phyloP scores from a whole-genome alignment of 2,329 filamentous ascomycete genomes.

The Ophiosphaerella herpotricha region DNA sequence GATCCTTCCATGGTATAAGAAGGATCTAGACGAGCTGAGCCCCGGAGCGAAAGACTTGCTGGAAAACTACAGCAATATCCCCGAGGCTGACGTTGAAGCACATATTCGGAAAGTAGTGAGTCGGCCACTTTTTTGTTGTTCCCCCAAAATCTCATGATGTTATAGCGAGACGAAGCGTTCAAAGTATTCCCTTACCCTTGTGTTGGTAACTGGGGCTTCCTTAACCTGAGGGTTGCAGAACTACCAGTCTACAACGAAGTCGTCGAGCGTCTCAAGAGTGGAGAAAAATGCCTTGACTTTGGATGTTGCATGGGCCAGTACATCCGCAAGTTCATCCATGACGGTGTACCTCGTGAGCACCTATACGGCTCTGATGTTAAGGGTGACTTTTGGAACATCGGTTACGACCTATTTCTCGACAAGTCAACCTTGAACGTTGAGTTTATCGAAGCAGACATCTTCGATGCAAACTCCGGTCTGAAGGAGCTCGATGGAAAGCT shows the following conservation, averaged over 20 bases:
- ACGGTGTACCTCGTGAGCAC: conserved; percentile 49
- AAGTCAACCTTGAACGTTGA: conserved; percentile 49
- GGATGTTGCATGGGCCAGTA: conserved; percentile 54
- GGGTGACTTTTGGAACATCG: conserved; percentile 57
- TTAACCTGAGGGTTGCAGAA: conserved; percentile 36
- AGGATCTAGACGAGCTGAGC: conserved; percentile 34
- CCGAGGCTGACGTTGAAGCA: conserved; percentile 38
- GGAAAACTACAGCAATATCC: conserved; percentile 47
- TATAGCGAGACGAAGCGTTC: conserved; percentile 11
- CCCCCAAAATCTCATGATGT: neutral
- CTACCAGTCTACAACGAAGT: conserved; percentile 37
- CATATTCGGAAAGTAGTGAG: conserved; percentile 45
- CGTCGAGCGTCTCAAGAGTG: conserved; percentile 40
- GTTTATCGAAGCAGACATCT: conserved; percentile 60
- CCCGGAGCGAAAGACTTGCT: conserved; percentile 41
- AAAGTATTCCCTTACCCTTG: conserved; percentile 40
- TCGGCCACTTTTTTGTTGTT: neutral
- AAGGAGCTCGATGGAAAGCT: conserved; percentile 45
- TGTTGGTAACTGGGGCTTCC: conserved; percentile 43
- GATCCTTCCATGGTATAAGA: conserved; percentile 37
- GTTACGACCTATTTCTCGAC: conserved; percentile 50
- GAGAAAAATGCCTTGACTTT: conserved; percentile 47
- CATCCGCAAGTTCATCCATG: conserved; percentile 50
- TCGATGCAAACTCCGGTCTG: conserved; percentile 35
- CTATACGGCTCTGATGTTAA: conserved; percentile 49